Percentiles rank a stretch among this genome's conserved stretches.
These are phyloP conservation scores for Aspergillus fumigatiaffinis DNA, from an alignment of 2,329 filamentous ascomycete species.

Conservation along the genomic window DNA sequence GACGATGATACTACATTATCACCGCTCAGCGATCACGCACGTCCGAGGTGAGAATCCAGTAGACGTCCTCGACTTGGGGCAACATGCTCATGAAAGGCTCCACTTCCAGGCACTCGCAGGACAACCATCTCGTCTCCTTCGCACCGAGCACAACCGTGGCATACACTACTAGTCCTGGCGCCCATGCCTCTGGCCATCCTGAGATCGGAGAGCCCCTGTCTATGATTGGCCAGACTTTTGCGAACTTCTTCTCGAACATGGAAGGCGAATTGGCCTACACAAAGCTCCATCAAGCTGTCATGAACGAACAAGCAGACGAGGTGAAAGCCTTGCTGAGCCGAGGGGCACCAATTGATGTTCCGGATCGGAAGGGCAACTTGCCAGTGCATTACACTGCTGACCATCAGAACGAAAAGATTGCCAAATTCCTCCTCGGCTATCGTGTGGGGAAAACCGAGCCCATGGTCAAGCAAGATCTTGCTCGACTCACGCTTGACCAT, in stretches of 20 bases:
- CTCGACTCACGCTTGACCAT: background rate
- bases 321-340: background rate
- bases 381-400: background rate
- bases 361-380: background rate
- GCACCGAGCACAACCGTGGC: background rate
- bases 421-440: background rate
- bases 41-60: background rate
- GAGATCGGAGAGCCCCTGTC: background rate
- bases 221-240: background rate
- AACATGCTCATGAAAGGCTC: background rate
- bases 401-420: background rate
- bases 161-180: background rate
- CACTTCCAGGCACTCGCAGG: background rate
- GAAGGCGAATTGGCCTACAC: background rate
- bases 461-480: background rate
- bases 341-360: background rate
- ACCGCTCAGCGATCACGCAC: background rate
- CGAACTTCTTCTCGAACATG: background rate
- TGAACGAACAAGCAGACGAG: background rate
- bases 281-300: background rate
- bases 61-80: background rate
- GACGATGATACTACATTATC: background rate
- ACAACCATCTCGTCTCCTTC: background rate
- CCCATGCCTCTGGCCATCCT: background rate
- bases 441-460: background rate